phyloP scores from a whole-genome alignment of 768 basidiomycete genomes.

The Suillus ampliporus region DNA sequence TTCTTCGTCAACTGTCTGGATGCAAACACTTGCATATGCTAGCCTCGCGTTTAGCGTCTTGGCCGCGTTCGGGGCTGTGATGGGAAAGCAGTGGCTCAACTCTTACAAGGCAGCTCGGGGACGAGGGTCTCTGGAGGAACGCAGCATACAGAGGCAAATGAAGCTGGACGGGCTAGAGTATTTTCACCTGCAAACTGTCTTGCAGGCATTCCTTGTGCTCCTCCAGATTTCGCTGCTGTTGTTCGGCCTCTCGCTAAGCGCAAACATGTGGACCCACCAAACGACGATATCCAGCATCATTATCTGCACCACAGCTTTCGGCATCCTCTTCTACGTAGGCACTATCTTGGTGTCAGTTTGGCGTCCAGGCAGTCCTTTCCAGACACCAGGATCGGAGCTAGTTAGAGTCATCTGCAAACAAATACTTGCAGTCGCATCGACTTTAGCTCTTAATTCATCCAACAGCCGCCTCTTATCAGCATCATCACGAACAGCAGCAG shows the following conservation, averaged over 20 bases:
- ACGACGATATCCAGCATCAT: constrained; percentile 2
- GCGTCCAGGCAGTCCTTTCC: constrained; percentile 14
- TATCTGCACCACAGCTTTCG: not conserved
- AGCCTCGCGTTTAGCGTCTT: constrained; percentile 2
- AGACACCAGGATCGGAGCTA: constrained; percentile 10
- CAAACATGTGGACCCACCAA: constrained; percentile 7
- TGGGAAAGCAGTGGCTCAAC: constrained; percentile 18
- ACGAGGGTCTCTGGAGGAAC: constrained; percentile 8
- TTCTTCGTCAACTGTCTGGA: not conserved
- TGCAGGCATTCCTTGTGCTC: constrained; percentile 13
- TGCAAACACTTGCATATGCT: constrained; percentile 5
- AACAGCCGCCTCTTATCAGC: too few relatives aligned
- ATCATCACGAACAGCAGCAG: too few relatives aligned
- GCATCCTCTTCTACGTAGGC: constrained; percentile 15
- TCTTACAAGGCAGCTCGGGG: not conserved
- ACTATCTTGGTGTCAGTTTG: constrained; percentile 8
- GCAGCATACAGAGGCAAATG: constrained; percentile 11
- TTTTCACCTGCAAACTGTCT: constrained; percentile 17
- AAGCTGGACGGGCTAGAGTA: constrained; percentile 6
- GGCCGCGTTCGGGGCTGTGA: constrained; percentile 17
- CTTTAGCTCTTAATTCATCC: too few relatives aligned
- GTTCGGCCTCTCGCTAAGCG: constrained; percentile 10
- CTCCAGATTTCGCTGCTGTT: too few relatives aligned
- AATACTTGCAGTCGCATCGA: too few relatives aligned
- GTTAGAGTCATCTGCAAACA: too few relatives aligned